Evolutionary conservation across 1,284 basidiomycete genomes (phyloP).

Genomic region (Ganoderma meredithae): DNA sequence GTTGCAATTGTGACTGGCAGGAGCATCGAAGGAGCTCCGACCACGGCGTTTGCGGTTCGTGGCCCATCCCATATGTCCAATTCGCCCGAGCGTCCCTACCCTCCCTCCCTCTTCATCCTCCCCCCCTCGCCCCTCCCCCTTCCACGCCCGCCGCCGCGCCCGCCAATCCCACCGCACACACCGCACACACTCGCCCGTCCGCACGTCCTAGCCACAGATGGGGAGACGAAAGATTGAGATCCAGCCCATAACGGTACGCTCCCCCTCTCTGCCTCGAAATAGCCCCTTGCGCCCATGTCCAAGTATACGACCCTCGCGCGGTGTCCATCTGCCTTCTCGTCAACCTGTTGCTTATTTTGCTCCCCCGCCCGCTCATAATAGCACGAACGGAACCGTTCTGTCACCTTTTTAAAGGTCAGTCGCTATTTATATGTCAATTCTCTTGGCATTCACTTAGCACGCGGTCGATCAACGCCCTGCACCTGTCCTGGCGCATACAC

Average conservation of each 20-base stretch:
- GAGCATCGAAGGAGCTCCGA: slow-evolving; percentile 39
- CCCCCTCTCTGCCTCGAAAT: slow-evolving; percentile 32
- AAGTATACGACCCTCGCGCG: slow-evolving; percentile 35
- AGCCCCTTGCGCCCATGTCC: slow-evolving; percentile 32
- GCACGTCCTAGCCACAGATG: slow-evolving; percentile 51
- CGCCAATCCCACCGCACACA: slow-evolving; percentile 8
- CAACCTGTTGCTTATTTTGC: slow-evolving; percentile 36
- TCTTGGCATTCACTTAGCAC: slow-evolving; percentile 48
- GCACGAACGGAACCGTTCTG: slow-evolving; percentile 91
- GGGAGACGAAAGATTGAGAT: slow-evolving; percentile 92
- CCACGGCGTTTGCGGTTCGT: slow-evolving; percentile 43
- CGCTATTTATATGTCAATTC: slow-evolving; percentile 43
- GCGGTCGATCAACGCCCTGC: slow-evolving; percentile 33
- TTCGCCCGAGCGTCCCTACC: slow-evolving; percentile 28
- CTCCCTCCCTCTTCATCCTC: slow-evolving; percentile 30
- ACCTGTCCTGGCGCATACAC: slow-evolving; percentile 36
- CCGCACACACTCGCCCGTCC: slow-evolving; percentile 15
- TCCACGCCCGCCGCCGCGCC: slow-evolving; percentile 24
- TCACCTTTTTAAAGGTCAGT: slow-evolving; percentile 88
- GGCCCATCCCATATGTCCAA: slow-evolving; percentile 36
- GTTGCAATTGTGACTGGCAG: slow-evolving; percentile 36
- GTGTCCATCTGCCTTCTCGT: slow-evolving; percentile 31
- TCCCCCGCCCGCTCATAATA: slow-evolving; percentile 47
- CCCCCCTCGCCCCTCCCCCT: slow-evolving; percentile 26
- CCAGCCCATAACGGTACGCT: slow-evolving; percentile 80